Evolutionary conservation across 352 stramenopile species (phyloP).

Genomic region (Pythium sp.): DNA sequence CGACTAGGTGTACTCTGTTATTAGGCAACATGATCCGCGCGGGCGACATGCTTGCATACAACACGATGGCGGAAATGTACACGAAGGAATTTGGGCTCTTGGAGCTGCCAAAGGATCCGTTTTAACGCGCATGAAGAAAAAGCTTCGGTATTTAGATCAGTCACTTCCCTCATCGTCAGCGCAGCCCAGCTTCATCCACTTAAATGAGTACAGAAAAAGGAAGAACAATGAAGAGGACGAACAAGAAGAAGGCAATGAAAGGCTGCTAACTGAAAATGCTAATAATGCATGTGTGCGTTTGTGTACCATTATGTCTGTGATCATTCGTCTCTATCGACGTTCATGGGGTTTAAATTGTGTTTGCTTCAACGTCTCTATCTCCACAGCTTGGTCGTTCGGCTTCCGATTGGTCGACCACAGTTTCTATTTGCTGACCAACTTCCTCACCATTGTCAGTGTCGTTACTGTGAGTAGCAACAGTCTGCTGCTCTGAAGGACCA

Average conservation of each 20-base stretch:
- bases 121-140: conserved; percentile 25
- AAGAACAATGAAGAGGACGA: background rate
- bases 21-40: conserved; percentile 91
- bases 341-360: too few relatives aligned
- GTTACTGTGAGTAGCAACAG: too few relatives aligned
- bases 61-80: conserved; percentile 91
- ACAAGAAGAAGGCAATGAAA: background rate
- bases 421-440: too few relatives aligned
- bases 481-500: too few relatives aligned
- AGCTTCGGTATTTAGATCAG: conserved; percentile 13
- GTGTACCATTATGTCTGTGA: conserved; percentile 1
- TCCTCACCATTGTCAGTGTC: too few relatives aligned
- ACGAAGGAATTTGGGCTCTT: conserved; percentile 80
- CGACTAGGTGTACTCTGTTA: background rate
- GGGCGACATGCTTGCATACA: conserved; percentile 88
- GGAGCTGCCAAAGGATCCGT: conserved; percentile 64
- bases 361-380: too few relatives aligned
- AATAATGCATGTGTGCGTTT: background rate
- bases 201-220: background rate
- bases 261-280: background rate
- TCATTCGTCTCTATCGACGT: background rate
- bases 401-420: too few relatives aligned
- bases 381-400: too few relatives aligned
- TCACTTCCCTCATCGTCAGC: background rate
- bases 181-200: background rate